Conservation (phyloP, 305 asterid genomes). For the Fraxinus ornus region DNA sequence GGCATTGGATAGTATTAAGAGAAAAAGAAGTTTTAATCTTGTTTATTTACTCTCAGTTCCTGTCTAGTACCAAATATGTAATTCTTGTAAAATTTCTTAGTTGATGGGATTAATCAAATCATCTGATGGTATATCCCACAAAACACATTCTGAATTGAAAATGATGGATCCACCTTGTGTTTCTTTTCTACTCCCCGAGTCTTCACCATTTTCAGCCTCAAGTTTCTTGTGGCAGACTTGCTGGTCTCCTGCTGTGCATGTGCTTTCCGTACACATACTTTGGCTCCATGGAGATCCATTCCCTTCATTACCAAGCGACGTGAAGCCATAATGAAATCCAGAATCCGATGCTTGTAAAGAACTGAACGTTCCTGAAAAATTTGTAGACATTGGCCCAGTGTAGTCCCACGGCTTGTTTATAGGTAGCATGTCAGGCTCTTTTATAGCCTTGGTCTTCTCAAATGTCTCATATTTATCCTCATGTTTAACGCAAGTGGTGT, state of each 20-base stretch:
- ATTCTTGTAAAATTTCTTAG: constrained; percentile 10
- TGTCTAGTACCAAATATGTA: not conserved
- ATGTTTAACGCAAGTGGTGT: constrained; percentile 35
- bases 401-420: constrained; percentile 51
- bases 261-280: constrained; percentile 64
- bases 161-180: constrained; percentile 42
- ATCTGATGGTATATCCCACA: constrained; percentile 85
- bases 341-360: constrained; percentile 44
- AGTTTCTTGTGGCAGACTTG: constrained; percentile 39
- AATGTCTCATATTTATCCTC: constrained; percentile 59
- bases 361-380: constrained; percentile 33
- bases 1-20: not conserved
- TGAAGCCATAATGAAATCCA: constrained; percentile 56
- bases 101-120: constrained; percentile 67
- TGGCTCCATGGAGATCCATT: constrained; percentile 73
- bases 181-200: constrained; percentile 42
- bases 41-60: not conserved
- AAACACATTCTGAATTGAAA: constrained; percentile 60
- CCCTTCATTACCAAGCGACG: constrained; percentile 50
- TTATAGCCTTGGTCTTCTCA: constrained; percentile 68
- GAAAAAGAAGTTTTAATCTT: not conserved
- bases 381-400: constrained; percentile 34
- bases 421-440: constrained; percentile 36
- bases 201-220: constrained; percentile 43
- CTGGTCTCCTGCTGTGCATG: constrained; percentile 52